Conservation (phyloP, 306 rosid genomes). For the Cicer judaicum region DNA sequence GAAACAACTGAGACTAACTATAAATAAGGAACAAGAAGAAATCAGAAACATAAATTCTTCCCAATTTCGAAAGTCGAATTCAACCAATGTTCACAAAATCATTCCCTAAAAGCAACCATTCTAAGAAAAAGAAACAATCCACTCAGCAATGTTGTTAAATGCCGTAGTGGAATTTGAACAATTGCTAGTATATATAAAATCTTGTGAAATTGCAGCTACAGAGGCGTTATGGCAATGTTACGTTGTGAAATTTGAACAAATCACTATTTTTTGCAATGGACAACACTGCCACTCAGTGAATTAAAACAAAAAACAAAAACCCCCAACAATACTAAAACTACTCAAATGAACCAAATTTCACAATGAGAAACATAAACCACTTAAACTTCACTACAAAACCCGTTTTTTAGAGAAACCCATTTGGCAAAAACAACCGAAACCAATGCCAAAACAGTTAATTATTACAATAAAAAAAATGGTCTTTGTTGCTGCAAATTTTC, state of each 20-base stretch:
- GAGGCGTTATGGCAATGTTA: too few species aligned
- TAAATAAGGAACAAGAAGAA: neutral
- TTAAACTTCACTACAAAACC: conserved; percentile 42
- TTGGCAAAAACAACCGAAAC: conserved; percentile 36
- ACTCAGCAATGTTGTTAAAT: neutral
- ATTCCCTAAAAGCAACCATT: conserved; percentile 17
- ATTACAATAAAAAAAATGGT: neutral
- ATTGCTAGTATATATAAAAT: too few species aligned
- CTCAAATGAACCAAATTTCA: conserved; percentile 21
- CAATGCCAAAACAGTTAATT: neutral
- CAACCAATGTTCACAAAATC: conserved; percentile 36
- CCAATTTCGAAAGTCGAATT: conserved; percentile 33
- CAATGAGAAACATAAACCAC: neutral
- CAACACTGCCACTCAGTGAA: neutral
- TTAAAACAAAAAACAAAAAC: conserved; percentile 26
- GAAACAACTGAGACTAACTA: conserved; percentile 24
- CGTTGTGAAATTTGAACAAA: too few species aligned
- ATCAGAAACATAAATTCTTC: neutral
- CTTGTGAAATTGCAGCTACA: too few species aligned
- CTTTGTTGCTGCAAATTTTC: conserved; percentile 26
- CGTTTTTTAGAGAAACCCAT: conserved; percentile 43
- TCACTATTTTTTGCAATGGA: too few species aligned
- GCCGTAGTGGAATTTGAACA: too few species aligned
- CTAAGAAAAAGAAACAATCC: neutral
- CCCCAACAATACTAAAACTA: conserved; percentile 34